Percentiles rank a stretch among this genome's conserved stretches.
Conservation (phyloP, 805 yeast species). For the Pichia cephalocereana region DNA sequence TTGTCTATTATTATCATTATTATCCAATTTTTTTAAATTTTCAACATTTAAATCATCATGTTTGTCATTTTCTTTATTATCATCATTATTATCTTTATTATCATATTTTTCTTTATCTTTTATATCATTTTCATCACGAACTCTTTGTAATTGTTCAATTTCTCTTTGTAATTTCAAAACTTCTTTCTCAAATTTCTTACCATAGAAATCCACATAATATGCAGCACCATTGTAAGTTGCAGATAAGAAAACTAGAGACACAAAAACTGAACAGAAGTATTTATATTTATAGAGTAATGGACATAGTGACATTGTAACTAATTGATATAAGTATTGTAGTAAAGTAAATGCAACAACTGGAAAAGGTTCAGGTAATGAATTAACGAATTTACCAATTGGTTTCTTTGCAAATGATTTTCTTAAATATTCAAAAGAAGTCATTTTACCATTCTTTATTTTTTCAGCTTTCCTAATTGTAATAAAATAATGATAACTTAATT, state of each 20-base stretch:
- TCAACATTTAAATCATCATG: too few species aligned
- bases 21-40: too few species aligned
- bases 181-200: slow-evolving; percentile 82
- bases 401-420: slow-evolving; percentile 61
- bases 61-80: too few species aligned
- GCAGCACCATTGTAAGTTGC: slow-evolving; percentile 94
- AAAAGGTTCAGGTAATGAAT: slow-evolving; percentile 70
- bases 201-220: slow-evolving; percentile 85
- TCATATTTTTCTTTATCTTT: neutral
- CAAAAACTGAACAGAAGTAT: slow-evolving; percentile 55
- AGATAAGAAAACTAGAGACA: slow-evolving; percentile 61
- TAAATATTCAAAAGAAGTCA: slow-evolving; percentile 80
- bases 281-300: slow-evolving; percentile 80
- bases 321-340: slow-evolving; percentile 81
- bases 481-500: slow-evolving; percentile 79
- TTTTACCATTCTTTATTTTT: slow-evolving; percentile 76
- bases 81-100: neutral
- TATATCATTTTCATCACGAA: neutral
- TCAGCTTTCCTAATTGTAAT: slow-evolving; percentile 74
- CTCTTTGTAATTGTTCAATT: slow-evolving; percentile 30
- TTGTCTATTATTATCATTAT: neutral
- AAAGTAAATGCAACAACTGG: slow-evolving; percentile 83
- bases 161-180: slow-evolving; percentile 63
- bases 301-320: slow-evolving; percentile 78
- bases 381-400: slow-evolving; percentile 66